Evolutionary conservation across 2,329 filamentous ascomycete genomes (phyloP), one percentile per base, ranked within the genome.

Genomic region (Diaporthe vaccinii): DNA sequence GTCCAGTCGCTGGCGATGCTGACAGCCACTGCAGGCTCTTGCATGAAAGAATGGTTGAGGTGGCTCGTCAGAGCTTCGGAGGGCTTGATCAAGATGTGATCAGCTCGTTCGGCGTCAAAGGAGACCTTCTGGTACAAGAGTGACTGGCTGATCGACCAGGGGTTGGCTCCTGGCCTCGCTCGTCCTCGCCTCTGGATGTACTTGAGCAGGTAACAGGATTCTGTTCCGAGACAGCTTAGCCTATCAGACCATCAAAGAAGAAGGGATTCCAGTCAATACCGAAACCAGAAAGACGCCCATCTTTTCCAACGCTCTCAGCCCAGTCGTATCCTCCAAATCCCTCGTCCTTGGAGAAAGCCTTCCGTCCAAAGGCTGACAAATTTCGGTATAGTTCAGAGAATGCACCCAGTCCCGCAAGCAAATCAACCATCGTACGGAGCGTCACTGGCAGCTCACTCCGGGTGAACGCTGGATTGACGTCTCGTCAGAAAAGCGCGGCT

Each of bases 131-230:
- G 51, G n/a, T 53, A 53, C 51, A 53, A 12, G 4, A 53, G 51
- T 53, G 51, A 25, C 51, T 53, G 51, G n/a, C 51, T 53, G n/a
- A 53, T 53, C n/a, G 51, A 53, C 51, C 51, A 53, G n/a, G 51
- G 51, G n/a, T 53, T 53, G 22, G 51, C n/a, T 25, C 51, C 51
- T 4, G n/a, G 51, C 51, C n/a, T 12, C 22, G 51, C 51, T 53
- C 51, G 51, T 25, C 22, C n/a, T 53, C 51, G 51, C 51, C 28
- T 53, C 51, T 53, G 51, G 22, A 53, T n/a, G 51, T 53, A 53
- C 51, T 53, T 53, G n/a, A 53, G 51, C 51, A 53, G 51, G n/a
- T 53, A 53, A 15, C 51, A 53, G 6, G 51, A 53, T 53, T 53
- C 51, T 53, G n/a, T 53, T 25, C 15, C 12, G n/a, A 53, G 51